phyloP scores from a whole-genome alignment of 345 rosid genomes.

The Angophora floribunda region DNA sequence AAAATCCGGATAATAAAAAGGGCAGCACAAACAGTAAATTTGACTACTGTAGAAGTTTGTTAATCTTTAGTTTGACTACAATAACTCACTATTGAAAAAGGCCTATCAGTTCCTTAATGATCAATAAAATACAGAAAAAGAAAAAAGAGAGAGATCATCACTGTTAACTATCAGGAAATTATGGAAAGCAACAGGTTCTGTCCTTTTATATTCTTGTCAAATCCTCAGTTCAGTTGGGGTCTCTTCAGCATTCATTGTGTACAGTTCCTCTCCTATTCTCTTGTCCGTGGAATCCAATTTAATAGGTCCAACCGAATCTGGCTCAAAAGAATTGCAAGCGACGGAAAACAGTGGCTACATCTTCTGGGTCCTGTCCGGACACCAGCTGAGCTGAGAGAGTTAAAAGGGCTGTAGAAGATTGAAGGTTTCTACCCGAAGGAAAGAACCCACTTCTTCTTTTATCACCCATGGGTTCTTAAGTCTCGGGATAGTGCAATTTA shows the following conservation, averaged over 20 bases:
- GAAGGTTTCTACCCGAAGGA: not conserved
- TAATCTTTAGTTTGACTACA: not conserved
- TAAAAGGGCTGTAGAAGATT: not conserved
- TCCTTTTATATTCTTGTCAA: not conserved
- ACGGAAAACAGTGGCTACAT: not conserved
- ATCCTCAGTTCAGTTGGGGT: not conserved
- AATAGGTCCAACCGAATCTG: not conserved
- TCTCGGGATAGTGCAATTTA: not conserved
- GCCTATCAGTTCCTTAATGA: not conserved
- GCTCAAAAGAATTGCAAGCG: not conserved
- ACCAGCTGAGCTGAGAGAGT: not conserved
- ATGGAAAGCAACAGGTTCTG: not conserved
- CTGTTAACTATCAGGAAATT: not conserved
- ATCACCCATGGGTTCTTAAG: not conserved
- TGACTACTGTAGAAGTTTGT: not conserved
- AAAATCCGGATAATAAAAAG: not conserved
- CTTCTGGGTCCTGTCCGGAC: not conserved
- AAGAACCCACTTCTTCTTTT: not conserved
- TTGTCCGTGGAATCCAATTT: not conserved
- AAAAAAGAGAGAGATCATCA: not conserved
- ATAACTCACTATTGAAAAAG: not conserved
- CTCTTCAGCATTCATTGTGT: not conserved
- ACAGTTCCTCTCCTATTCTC: not conserved
- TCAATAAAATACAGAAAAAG: not conserved
- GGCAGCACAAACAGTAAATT: not conserved